Conservation (phyloP, 441 rosid species). For the Syzygium malaccense region DNA sequence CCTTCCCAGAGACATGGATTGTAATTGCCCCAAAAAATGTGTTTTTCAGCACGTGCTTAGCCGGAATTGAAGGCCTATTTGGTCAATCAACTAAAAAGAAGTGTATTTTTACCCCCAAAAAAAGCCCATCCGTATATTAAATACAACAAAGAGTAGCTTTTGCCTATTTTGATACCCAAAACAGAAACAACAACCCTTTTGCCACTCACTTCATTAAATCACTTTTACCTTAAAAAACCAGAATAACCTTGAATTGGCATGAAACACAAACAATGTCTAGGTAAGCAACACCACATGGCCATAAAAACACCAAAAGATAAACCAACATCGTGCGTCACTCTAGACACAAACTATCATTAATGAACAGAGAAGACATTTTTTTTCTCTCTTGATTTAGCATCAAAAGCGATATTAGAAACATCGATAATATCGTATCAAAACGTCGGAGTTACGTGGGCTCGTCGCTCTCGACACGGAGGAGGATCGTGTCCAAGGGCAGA, state of each 20-base stretch:
- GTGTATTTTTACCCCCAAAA: background rate
- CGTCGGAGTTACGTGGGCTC: background rate
- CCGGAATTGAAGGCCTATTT: background rate
- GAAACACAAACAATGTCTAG: background rate
- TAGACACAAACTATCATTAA: background rate
- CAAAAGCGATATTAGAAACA: background rate
- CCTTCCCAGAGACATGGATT: background rate
- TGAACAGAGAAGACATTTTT: background rate
- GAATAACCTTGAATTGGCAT: background rate
- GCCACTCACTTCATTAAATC: background rate
- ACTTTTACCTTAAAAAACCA: background rate
- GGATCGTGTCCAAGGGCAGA: accelerated
- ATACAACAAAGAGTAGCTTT: background rate
- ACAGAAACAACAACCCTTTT: background rate
- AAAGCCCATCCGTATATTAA: background rate
- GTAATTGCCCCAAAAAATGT: background rate
- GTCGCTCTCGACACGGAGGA: background rate
- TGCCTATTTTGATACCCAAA: background rate
- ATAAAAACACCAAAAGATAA: background rate
- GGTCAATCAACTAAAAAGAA: background rate
- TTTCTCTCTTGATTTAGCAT: background rate
- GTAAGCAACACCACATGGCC: background rate
- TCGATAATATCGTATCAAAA: background rate
- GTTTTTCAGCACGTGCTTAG: background rate
- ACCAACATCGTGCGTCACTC: background rate